Evolutionary conservation across 2,329 filamentous ascomycete genomes (phyloP).

Genomic region (Phaeoacremonium minimum): DNA sequence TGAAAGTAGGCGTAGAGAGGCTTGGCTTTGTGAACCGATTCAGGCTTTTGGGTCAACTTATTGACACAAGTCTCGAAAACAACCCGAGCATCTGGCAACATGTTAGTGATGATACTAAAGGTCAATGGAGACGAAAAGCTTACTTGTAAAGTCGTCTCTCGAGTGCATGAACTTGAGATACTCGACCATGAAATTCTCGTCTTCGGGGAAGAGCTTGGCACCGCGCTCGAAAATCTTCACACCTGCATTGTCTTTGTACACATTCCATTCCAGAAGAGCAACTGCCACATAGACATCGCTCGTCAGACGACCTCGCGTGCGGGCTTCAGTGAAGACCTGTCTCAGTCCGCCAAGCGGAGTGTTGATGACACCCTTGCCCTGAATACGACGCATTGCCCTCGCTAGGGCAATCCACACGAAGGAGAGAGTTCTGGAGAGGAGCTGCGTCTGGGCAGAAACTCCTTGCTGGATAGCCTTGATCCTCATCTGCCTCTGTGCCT

Average conservation of each 20-base stretch:
- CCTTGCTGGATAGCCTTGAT: conserved; percentile 59
- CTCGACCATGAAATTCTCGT: conserved; percentile 89
- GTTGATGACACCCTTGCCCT: conserved; percentile 71
- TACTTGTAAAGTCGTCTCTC: conserved; percentile 90
- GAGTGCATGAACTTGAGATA: conserved; percentile 93
- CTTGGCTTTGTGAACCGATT: conserved; percentile 71
- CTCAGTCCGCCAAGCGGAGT: conserved; percentile 64
- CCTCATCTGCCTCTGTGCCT: conserved; percentile 61
- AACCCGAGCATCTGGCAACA: conserved; percentile 72
- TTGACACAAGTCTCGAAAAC: conserved; percentile 94
- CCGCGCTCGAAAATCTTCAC: conserved; percentile 96
- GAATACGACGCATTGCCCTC: conserved; percentile 87
- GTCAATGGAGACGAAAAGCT: conserved; percentile 29
- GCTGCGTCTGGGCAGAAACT: conserved; percentile 67
- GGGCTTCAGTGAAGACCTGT: conserved; percentile 84
- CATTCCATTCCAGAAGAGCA: conserved; percentile 89
- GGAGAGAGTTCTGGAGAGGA: conserved; percentile 80
- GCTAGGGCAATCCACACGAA: conserved; percentile 95
- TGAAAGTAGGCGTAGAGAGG: conserved; percentile 89
- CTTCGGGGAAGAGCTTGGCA: conserved; percentile 87
- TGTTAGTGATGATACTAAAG: conserved; percentile 1
- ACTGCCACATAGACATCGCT: conserved; percentile 94
- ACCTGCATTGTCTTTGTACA: conserved; percentile 89
- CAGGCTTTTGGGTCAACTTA: conserved; percentile 72
- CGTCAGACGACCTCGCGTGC: conserved; percentile 80